Evolutionary conservation across 1,284 basidiomycete genomes (phyloP).

Genomic region (Coniophora puteana): DNA sequence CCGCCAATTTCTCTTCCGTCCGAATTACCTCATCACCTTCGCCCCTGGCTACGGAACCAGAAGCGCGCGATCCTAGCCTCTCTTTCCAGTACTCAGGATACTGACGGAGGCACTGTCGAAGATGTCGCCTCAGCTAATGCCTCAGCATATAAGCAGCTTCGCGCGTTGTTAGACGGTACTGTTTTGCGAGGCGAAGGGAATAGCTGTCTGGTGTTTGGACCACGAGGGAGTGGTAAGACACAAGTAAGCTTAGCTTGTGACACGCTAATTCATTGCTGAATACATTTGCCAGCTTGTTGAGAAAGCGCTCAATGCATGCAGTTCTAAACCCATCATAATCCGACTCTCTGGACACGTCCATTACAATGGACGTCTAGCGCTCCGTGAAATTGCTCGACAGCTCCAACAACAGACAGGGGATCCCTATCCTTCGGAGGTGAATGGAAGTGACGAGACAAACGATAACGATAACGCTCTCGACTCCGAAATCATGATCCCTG

Average conservation of each 20-base stretch:
- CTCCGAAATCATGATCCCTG: slow-evolving; percentile 42
- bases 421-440: slow-evolving; percentile 42
- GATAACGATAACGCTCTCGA: slow-evolving; percentile 36
- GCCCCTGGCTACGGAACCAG: slow-evolving; percentile 46
- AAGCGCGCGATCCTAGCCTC: slow-evolving; percentile 53
- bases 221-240: slow-evolving; percentile 82
- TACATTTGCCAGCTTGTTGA: slow-evolving; percentile 50
- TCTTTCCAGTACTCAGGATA: slow-evolving; percentile 35
- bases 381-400: slow-evolving; percentile 89
- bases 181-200: slow-evolving; percentile 83
- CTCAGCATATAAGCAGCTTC: slow-evolving; percentile 50
- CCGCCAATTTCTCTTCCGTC: slow-evolving; percentile 20
- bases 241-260: slow-evolving; percentile 46
- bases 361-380: slow-evolving; percentile 81
- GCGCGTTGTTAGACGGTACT: slow-evolving; percentile 67
- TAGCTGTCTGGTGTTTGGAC: slow-evolving; percentile 82
- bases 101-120: slow-evolving; percentile 27
- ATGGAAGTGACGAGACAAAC: slow-evolving; percentile 27
- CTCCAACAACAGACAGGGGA: slow-evolving; percentile 65
- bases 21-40: slow-evolving; percentile 35
- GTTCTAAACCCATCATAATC: slow-evolving; percentile 63
- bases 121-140: slow-evolving; percentile 41
- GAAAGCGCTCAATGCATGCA: slow-evolving; percentile 42
- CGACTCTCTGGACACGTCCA: slow-evolving; percentile 86
- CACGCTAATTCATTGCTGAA: neutral